Percentiles rank a stretch among this genome's conserved stretches.
Evolutionary conservation across 1,139 yeast genomes (phyloP).

Genomic region (Lodderomyces oxycetoniae): DNA sequence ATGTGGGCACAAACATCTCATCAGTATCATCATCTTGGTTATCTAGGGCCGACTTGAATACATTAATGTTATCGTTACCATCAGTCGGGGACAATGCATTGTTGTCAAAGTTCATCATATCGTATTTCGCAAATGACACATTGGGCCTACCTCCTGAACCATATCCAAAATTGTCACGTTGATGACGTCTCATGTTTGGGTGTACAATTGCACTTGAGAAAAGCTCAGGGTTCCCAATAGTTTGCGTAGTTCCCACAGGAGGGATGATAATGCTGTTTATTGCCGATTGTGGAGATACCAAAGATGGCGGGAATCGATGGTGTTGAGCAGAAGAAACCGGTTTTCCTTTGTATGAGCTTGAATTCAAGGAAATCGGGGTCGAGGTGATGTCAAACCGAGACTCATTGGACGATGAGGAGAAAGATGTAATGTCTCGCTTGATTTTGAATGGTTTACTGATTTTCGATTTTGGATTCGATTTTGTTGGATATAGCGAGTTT

Average conservation of each 20-base stretch:
- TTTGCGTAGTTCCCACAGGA: conserved; percentile 11
- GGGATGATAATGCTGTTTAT: conserved; percentile 13
- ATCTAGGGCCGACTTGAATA: conserved; percentile 3
- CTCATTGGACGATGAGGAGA: neutral
- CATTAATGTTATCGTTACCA: conserved; percentile 5
- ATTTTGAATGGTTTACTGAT: conserved; percentile 9
- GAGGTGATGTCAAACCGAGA: neutral
- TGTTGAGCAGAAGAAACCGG: neutral
- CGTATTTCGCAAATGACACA: conserved; percentile 11
- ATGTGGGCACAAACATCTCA: conserved; percentile 6
- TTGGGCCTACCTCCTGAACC: neutral
- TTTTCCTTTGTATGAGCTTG: too few relatives aligned
- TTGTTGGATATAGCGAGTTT: conserved; percentile 9
- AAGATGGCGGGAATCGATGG: conserved; percentile 9
- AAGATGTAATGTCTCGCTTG: conserved; percentile 7
- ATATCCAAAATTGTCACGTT: neutral
- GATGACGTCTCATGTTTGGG: conserved; percentile 10
- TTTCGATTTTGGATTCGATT: too few relatives aligned
- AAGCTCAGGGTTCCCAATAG: conserved; percentile 8
- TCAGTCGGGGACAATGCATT: conserved; percentile 10
- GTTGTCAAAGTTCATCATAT: conserved; percentile 12
- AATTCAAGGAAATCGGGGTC: neutral
- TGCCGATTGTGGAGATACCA: conserved; percentile 9
- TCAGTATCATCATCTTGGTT: neutral
- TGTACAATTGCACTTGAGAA: conserved; percentile 12